These are phyloP conservation scores for Perkinsus marinus DNA, from an alignment of 169 alveolate genomes.

Conservation along the genomic window DNA sequence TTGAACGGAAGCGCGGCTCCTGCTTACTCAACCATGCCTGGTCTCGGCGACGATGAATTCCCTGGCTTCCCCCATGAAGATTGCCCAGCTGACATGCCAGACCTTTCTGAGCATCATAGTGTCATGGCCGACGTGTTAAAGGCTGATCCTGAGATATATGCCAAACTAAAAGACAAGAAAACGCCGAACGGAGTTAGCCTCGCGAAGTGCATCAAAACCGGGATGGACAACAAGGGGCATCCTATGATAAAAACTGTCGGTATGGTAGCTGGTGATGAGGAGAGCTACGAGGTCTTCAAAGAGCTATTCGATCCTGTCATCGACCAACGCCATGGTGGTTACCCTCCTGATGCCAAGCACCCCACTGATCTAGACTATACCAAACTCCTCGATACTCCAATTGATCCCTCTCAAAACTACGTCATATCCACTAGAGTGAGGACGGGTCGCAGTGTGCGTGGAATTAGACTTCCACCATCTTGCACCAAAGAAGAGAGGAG, in stretches of 20 bases:
- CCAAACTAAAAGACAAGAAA: neutral
- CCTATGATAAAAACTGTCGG: conserved; percentile 5
- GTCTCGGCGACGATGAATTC: conserved; percentile 9
- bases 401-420: neutral
- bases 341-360: conserved; percentile 8
- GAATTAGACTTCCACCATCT: conserved; percentile 31
- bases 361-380: conserved; percentile 17
- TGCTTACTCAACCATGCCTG: neutral
- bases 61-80: conserved; percentile 14
- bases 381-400: conserved; percentile 4
- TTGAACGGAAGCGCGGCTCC: neutral
- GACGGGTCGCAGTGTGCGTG: conserved; percentile 9
- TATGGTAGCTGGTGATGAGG: conserved; percentile 15
- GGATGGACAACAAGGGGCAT: conserved; percentile 17
- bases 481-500: conserved; percentile 20
- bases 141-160: neutral
- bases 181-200: conserved; percentile 2
- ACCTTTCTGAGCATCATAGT: neutral
- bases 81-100: conserved; percentile 8
- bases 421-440: conserved; percentile 18
- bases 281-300: neutral
- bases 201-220: conserved; percentile 5
- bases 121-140: neutral
- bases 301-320: conserved; percentile 14
- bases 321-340: conserved; percentile 10